Base-by-base conservation (phyloP, 345 rosid species). In the Gossypium stocksii region DNA sequence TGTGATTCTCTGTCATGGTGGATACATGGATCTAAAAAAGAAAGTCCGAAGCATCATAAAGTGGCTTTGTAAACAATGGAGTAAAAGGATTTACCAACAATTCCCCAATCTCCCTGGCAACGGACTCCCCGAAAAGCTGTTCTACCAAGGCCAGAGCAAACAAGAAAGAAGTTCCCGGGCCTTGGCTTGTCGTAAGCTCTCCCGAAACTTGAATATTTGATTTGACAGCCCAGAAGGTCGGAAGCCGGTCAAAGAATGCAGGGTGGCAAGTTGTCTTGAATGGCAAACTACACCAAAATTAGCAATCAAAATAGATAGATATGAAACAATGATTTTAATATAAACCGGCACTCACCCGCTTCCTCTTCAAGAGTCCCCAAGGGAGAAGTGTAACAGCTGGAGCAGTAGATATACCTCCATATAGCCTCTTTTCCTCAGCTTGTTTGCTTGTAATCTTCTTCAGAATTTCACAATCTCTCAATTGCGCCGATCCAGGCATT, bases 331-430 rank as follows among this genome's bases (percentile, higher is more conserved):
- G 9, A 52, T 29, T 70, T 54, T 70, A 34, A 29, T n/a, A 10
- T 70, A 70, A 29, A 29, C 17, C 10, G 22, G 49, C 12, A 27
- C 76, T 61, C 23, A 94, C 97, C 97, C 83, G 83, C 86, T 89
- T 94, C 79, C 85, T 86, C 58, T 76, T 87, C 77, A 88, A 77
- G 81, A 94, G 95, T 34, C 97, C 98, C 98, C 98, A 94, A 45
- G 97, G 97, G 72, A 94, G 92, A 79, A 92, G 97, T 61, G 98
- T 86, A 56, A 92, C 83, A 22, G 97, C 98, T 53, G 98, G 98
- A 76, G 97, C 97, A 80, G 93, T 87, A 76, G 91, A 92, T 82
- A 92, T 92, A 74, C 95, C 98, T 72, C 97, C 97, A 62, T 88
- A 89, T 29, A 92, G 79, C 78, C 93, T 83, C 83, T 86, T 89